Base-by-base conservation (phyloP, 2,329 filamentous ascomycete species). In the Cladosporium colombiae region DNA sequence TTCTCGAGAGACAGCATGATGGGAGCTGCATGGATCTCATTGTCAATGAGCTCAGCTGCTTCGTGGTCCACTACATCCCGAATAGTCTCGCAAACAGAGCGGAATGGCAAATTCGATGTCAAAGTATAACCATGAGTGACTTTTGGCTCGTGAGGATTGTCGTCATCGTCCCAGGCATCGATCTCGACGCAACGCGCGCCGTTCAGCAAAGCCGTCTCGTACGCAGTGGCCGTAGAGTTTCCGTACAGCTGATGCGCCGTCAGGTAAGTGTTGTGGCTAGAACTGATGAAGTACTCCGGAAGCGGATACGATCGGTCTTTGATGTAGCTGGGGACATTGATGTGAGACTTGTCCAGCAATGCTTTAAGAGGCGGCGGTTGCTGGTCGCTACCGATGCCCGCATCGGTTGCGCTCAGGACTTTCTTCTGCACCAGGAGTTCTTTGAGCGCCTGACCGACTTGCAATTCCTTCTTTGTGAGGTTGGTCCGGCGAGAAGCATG, bases 161-260 rank as follows among this genome's bases (percentile, higher is more conserved):
- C 84, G 44, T 84, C 80, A 57, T 88, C 82, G 71, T 91, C 88
- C 89, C 89, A 91, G 1, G 87, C 89, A 72, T 91, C 89, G 63
- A 91, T 91, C 77, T 91, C 89, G 44, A 91, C 88, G 70, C 89
- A 91, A 7, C 89, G 81, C 1, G 88, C 87, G 1, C 89, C 89
- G 0, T 87, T 85, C 33, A 78, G 79, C 18, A 91, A 78, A 0
- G 87, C 86, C 6, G 82, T 86, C 71, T 88, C 83, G 72, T 91
- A 91, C 0, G 87, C 88, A 4, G 81, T 79, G 8, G 87, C 86
- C 2, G 84, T 86, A 1, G 87, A 89, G 25, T 80, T 80, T 5
- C 89, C 89, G 70, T 83, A 89, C 2, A 91, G 84, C 77, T 91
- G 89, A 74, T 91, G 87, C 0, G 88, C 89, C 71, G 88, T 81